These are phyloP conservation scores for Calonectria naviculata DNA, from an alignment of 2,329 filamentous ascomycete species.

Conservation along the genomic window DNA sequence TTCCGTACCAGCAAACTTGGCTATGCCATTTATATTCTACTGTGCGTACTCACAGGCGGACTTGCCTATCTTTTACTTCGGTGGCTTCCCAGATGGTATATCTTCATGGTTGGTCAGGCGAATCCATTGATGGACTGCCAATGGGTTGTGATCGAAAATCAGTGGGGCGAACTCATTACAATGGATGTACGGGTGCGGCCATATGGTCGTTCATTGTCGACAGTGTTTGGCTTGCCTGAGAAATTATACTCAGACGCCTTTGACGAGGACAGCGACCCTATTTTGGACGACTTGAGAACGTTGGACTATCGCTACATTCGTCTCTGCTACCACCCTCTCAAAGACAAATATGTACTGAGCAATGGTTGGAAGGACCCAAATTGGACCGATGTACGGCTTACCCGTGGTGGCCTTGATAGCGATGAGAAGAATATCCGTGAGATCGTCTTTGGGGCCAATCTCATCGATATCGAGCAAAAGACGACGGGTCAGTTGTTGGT, in stretches of 20 bases:
- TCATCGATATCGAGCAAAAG: slow-evolving; percentile 95
- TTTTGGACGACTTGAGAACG: slow-evolving; percentile 78
- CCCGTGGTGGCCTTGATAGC: slow-evolving; percentile 84
- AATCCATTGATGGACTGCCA: slow-evolving; percentile 79
- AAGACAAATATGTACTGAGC: slow-evolving; percentile 88
- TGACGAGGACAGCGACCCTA: slow-evolving; percentile 76
- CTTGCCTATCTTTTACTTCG: slow-evolving; percentile 86
- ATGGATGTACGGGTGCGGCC: slow-evolving; percentile 69
- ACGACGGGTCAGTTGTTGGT: slow-evolving; percentile 83
- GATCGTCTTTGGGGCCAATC: slow-evolving; percentile 87
- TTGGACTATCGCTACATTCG: slow-evolving; percentile 95
- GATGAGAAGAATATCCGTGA: slow-evolving; percentile 89
- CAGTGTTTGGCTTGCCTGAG: slow-evolving; percentile 74
- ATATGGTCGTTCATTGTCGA: slow-evolving; percentile 67
- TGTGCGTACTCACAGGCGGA: slow-evolving; percentile 81
- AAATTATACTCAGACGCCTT: slow-evolving; percentile 67
- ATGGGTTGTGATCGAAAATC: slow-evolving; percentile 97
- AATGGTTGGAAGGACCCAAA: slow-evolving; percentile 94
- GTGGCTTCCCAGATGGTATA: slow-evolving; percentile 91
- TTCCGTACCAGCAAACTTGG: slow-evolving; percentile 83
- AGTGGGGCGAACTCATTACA: slow-evolving; percentile 94
- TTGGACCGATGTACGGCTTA: slow-evolving; percentile 82
- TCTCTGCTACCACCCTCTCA: slow-evolving; percentile 89
- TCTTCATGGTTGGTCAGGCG: slow-evolving; percentile 77
- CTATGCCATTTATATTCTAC: slow-evolving; percentile 72